phyloP scores from a whole-genome alignment of 345 rosid species.

The Streptanthus diversifolius region DNA sequence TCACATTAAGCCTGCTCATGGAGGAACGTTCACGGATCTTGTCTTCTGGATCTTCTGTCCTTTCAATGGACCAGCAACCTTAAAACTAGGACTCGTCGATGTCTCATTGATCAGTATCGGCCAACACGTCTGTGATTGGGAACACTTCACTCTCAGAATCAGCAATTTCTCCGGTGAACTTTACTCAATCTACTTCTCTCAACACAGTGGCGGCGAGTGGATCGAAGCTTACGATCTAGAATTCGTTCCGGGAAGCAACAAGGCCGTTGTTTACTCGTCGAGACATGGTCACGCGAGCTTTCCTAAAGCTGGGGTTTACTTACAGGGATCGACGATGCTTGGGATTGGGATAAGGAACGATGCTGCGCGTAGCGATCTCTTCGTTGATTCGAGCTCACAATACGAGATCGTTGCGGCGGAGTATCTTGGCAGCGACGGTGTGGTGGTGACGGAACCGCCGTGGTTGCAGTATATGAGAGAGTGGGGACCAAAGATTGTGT shows the following conservation, averaged over 20 bases:
- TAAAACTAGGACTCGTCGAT: constrained; percentile 53
- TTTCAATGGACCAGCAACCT: constrained; percentile 82
- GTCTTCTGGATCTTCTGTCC: constrained; percentile 91
- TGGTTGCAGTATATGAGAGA: constrained; percentile 89
- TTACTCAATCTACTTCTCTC: constrained; percentile 77
- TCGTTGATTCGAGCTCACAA: constrained; percentile 53
- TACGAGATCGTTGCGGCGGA: constrained; percentile 75
- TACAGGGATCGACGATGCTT: constrained; percentile 61
- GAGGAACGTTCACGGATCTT: constrained; percentile 78
- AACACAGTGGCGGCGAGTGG: constrained; percentile 90
- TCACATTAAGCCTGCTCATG: constrained; percentile 81
- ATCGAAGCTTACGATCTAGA: constrained; percentile 65
- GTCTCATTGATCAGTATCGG: constrained; percentile 57
- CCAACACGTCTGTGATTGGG: constrained; percentile 94
- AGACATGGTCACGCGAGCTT: constrained; percentile 79
- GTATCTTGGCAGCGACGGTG: constrained; percentile 49
- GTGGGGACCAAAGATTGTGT: constrained; percentile 72
- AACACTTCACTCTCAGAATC: constrained; percentile 83
- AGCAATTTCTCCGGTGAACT: constrained; percentile 80
- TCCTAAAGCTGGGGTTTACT: constrained; percentile 60
- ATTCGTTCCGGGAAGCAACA: constrained; percentile 53
- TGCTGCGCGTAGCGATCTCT: constrained; percentile 44
- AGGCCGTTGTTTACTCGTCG: constrained; percentile 60
- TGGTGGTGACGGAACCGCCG: constrained; percentile 47
- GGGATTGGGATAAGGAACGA: constrained; percentile 80